phyloP scores from a whole-genome alignment of 73 alveolate genomes.

The Paramecium sonneborni region DNA sequence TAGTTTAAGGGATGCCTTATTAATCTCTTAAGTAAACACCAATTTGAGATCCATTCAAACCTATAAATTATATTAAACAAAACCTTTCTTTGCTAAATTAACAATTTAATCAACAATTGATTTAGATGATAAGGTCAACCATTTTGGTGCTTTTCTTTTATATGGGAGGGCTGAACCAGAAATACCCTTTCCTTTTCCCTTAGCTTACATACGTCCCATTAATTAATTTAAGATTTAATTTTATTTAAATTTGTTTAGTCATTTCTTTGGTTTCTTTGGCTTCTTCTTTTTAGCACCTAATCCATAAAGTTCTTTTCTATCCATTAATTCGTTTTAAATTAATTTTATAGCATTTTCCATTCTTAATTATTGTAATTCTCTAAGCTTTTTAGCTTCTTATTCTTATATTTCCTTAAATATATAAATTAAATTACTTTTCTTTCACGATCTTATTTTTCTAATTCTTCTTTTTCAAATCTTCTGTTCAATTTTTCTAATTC shows the following conservation, averaged over 20 bases:
- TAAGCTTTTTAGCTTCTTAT: slow-evolving; percentile 4
- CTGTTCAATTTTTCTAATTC: slow-evolving; percentile 49
- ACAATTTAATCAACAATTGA: slow-evolving; percentile 58
- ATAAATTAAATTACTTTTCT: not conserved
- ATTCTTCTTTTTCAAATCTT: slow-evolving; percentile 58
- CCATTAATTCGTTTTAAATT: slow-evolving; percentile 61
- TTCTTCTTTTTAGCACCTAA: slow-evolving; percentile 67
- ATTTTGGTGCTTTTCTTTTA: slow-evolving; percentile 68
- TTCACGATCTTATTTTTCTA: slow-evolving; percentile 59
- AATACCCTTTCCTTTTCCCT: slow-evolving; percentile 71
- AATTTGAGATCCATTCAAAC: slow-evolving; percentile 63
- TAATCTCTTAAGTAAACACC: slow-evolving; percentile 68
- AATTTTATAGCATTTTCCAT: slow-evolving; percentile 67
- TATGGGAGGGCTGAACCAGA: slow-evolving; percentile 70
- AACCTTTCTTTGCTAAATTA: slow-evolving; percentile 68
- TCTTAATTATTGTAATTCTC: slow-evolving; percentile 48
- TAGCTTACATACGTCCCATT: slow-evolving; percentile 70
- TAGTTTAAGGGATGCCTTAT: slow-evolving; percentile 63
- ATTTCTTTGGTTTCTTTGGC: slow-evolving; percentile 55
- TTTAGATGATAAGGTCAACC: slow-evolving; percentile 64
- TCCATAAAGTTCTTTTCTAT: slow-evolving; percentile 62
- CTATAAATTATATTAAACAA: slow-evolving; percentile 1
- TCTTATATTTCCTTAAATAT: slow-evolving; percentile 55
- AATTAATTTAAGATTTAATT: slow-evolving; percentile 26
- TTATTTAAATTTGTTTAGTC: slow-evolving; percentile 26